Base-by-base conservation (phyloP, 2,329 filamentous ascomycete genomes). In the Microcyclosporella mali region DNA sequence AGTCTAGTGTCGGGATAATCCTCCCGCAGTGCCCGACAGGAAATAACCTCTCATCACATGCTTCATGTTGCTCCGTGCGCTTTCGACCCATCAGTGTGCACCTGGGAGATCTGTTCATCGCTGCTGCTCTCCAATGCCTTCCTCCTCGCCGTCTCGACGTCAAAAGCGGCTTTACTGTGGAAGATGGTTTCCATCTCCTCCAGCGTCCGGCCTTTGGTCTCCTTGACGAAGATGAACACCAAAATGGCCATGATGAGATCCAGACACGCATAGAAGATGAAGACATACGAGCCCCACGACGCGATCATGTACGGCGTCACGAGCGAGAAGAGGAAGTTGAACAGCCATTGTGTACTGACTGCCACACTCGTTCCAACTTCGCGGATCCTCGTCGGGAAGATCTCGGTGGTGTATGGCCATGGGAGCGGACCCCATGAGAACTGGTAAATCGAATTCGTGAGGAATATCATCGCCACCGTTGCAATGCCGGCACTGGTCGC, bases 381-480 rank as follows among this genome's bases (percentile, higher is more conserved):
- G 10, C 74, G 68, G 35, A 77, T 70, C 4, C 73, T 62, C 0
- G 66, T 69, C 0, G 73, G 72, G 50, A 77, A 77, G 45, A 77
- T 74, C 65, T 73, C 68, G 0, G 64, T 6, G 2, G 7, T 14
- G 69, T 65, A 55, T 74, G 73, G 19, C 8, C 15, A 40, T 40
- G 14, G 15, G 11, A 53, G 33, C 1, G 72, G 73, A 1, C 74
- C 73, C 73, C 72, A 77, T 0, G 66, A 71, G 30, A 73, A 69
- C 27, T 73, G 72, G 52, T 74, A 78, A 2, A 66, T 68, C 52
- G 75, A 68, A 28, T 77, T 73, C 37, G 72, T 72, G 8, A 78
- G 59, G 54, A 78, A 79, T 36, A 79, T 77, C 25, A 79, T 62
- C 0, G 71, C 69, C 0, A 79, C 66, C 0, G 74, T 79, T 2